A percentile compares a stretch with the other conserved stretches of the same genome.
These are phyloP conservation scores for Termitomyces sp. DNA, from an alignment of 768 basidiomycete genomes.

Conservation along the genomic window DNA sequence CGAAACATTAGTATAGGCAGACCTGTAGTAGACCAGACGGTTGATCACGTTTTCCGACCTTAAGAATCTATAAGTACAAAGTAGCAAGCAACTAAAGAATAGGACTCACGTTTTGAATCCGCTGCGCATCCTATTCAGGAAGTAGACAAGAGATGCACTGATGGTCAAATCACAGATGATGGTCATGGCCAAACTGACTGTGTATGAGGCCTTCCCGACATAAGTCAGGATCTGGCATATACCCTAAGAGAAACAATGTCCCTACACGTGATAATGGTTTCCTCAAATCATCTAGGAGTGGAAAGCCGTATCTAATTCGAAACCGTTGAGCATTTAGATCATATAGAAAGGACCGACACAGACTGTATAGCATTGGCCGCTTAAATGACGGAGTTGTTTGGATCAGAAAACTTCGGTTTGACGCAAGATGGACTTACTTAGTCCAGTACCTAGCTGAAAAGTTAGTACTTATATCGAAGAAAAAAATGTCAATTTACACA, in stretches of 20 bases:
- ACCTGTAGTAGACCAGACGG: neutral
- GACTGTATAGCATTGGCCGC: neutral
- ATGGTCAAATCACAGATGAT: neutral
- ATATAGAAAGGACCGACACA: neutral
- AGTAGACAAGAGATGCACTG: neutral
- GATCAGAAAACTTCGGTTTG: neutral
- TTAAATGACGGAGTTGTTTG: neutral
- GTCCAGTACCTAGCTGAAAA: neutral
- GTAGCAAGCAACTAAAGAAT: neutral
- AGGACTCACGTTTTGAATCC: neutral
- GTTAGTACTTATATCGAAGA: neutral
- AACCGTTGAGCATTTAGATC: neutral
- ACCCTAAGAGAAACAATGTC: neutral
- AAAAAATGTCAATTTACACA: neutral
- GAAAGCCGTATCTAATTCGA: neutral
- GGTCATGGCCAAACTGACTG: neutral
- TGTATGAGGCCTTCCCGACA: neutral
- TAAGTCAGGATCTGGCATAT: neutral
- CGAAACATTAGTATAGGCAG: neutral
- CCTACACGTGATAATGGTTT: neutral
- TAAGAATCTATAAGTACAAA: neutral
- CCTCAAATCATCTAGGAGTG: neutral
- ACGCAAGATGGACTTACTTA: neutral
- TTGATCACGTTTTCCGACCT: neutral
- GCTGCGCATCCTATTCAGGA: neutral